Evolutionary conservation across 2,329 filamentous ascomycete species (phyloP).

Genomic region (Plenodomus tracheiphilus): DNA sequence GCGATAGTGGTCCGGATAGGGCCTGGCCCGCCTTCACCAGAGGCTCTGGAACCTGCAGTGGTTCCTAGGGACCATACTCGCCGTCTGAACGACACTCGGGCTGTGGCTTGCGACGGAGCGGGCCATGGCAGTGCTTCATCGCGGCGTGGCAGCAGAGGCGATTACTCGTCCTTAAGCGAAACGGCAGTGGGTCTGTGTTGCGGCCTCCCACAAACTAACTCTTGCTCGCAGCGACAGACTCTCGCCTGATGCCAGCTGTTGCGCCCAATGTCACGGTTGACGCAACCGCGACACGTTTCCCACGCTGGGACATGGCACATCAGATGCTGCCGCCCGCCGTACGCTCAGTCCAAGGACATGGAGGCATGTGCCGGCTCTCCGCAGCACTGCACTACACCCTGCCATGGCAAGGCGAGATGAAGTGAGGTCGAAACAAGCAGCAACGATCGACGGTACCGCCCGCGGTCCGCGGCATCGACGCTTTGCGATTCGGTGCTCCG

Average conservation of each 20-base stretch:
- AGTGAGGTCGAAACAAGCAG: constrained; percentile 3
- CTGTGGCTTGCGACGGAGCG: background rate
- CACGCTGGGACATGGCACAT: too few relatives aligned
- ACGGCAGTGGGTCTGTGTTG: background rate
- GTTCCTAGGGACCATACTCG: too few relatives aligned
- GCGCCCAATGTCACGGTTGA: too few relatives aligned
- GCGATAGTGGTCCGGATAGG: constrained; percentile 2
- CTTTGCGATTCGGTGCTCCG: background rate
- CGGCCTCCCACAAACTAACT: background rate
- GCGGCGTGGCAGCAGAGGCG: background rate
- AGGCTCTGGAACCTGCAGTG: background rate
- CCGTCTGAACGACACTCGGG: background rate
- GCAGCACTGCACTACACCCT: too few relatives aligned
- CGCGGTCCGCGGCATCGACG: background rate
- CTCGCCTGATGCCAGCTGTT: background rate
- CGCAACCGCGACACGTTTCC: too few relatives aligned
- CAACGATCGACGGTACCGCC: constrained; percentile 1
- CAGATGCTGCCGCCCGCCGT: background rate
- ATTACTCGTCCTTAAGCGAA: background rate
- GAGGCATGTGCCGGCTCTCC: too few relatives aligned
- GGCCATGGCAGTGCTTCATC: background rate
- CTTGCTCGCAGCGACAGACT: background rate
- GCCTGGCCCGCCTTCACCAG: background rate
- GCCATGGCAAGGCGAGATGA: background rate
- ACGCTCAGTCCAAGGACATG: background rate